Conservation (phyloP, 495 filamentous ascomycete species). For the Jackrogersella minutella region DNA sequence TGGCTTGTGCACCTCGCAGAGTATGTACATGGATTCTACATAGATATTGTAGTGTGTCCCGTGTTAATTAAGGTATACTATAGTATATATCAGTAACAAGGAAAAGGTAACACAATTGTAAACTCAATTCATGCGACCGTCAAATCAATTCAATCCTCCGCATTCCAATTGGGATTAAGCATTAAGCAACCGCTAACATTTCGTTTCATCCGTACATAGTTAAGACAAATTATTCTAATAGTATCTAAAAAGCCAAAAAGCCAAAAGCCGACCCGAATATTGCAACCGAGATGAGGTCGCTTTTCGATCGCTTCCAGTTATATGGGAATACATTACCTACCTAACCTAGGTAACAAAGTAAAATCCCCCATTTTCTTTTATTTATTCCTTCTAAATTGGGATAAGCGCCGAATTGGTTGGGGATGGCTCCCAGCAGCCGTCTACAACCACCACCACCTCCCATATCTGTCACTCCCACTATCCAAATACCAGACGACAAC, state of each 20-base stretch:
- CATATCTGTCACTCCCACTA: constrained; percentile 42
- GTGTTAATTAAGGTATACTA: neutral
- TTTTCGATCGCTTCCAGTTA: constrained; percentile 24
- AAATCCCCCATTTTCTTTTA: constrained; percentile 24
- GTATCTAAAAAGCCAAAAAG: constrained; percentile 5
- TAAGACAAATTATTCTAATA: too few relatives aligned
- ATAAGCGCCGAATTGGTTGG: constrained; percentile 33
- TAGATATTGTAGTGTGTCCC: neutral
- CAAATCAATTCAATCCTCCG: constrained; percentile 27
- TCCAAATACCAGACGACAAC: constrained; percentile 41
- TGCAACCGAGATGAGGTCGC: constrained; percentile 32
- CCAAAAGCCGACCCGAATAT: neutral
- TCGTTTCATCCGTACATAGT: too few relatives aligned
- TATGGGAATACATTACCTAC: constrained; percentile 37
- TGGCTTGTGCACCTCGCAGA: constrained; percentile 14
- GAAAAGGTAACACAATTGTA: neutral
- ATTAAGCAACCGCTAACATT: too few relatives aligned
- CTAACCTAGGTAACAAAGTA: constrained; percentile 25
- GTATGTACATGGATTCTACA: neutral
- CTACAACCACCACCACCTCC: constrained; percentile 39
- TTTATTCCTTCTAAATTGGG: constrained; percentile 38
- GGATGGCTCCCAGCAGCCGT: constrained; percentile 35
- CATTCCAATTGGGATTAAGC: constrained; percentile 27
- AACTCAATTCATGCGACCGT: constrained; percentile 39
- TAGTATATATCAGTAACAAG: neutral